Percentiles rank a stretch among this genome's conserved stretches.
Evolutionary conservation across 495 filamentous ascomycete species (phyloP).

Genomic region (Chaetomium cochliodes): DNA sequence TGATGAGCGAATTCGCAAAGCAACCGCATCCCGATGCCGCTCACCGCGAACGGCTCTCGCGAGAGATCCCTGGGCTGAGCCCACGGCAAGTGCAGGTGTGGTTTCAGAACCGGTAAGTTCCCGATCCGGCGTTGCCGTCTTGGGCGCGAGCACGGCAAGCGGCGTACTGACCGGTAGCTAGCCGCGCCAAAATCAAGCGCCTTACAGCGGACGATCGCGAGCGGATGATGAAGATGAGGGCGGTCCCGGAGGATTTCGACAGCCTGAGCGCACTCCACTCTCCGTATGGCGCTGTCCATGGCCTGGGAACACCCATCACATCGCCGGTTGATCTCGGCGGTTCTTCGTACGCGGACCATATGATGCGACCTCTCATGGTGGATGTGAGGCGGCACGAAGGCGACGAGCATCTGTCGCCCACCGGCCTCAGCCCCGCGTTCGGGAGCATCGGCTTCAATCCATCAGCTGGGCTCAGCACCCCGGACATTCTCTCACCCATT

Average conservation of each 20-base stretch:
- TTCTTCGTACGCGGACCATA: conserved; percentile 51
- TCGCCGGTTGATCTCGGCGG: conserved; percentile 56
- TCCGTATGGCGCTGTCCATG: conserved; percentile 60
- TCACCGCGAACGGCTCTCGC: conserved; percentile 83
- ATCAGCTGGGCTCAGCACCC: conserved; percentile 44
- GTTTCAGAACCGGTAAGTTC: conserved; percentile 91
- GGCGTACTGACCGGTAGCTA: conserved; percentile 42
- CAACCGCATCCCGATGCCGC: conserved; percentile 94
- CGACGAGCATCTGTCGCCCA: conserved; percentile 59
- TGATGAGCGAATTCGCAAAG: conserved; percentile 96
- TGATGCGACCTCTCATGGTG: conserved; percentile 61
- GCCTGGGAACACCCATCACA: conserved; percentile 54
- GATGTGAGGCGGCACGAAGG: conserved; percentile 58
- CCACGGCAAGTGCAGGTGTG: conserved; percentile 96
- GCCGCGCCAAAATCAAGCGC: conserved; percentile 92
- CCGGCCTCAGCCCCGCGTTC: conserved; percentile 61
- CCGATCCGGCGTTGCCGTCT: background rate
- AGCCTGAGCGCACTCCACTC: conserved; percentile 86
- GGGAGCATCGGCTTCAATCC: conserved; percentile 60
- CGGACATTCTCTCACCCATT: conserved; percentile 55
- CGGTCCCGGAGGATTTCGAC: conserved; percentile 88
- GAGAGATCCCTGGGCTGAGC: conserved; percentile 90
- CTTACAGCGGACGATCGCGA: conserved; percentile 90
- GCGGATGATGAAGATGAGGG: conserved; percentile 89
- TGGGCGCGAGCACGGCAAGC: background rate